Percentiles rank a stretch among this genome's conserved stretches.
Conservation (phyloP, 2,329 filamentous ascomycete genomes). For the Aspergillus sclerotialis region DNA sequence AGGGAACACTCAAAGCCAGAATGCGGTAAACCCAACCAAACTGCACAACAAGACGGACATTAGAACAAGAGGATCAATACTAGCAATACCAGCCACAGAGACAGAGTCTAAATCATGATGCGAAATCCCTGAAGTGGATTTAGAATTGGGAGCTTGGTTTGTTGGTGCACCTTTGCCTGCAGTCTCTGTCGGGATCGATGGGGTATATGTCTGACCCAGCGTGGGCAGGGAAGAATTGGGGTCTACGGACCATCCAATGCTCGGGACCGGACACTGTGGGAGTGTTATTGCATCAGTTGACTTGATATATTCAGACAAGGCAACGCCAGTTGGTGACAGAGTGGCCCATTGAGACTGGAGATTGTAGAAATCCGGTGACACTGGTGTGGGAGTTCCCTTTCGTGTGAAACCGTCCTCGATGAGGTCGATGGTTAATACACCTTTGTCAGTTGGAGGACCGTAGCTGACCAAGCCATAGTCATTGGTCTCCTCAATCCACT, state of each 20-base stretch:
- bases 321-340: conserved; percentile 61
- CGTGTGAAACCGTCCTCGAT: conserved; percentile 61
- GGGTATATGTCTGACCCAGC: conserved; percentile 48
- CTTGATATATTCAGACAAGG: conserved; percentile 58
- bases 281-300: conserved; percentile 55
- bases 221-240: conserved; percentile 64
- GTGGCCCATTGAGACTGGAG: conserved; percentile 70
- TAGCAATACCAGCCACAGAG: conserved; percentile 6
- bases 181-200: conserved; percentile 1
- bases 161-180: conserved; percentile 5
- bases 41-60: conserved; percentile 14
- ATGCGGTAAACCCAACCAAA: conserved; percentile 14
- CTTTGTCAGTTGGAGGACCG: conserved; percentile 51
- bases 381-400: conserved; percentile 65
- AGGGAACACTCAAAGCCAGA: conserved; percentile 16
- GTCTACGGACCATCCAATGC: conserved; percentile 64
- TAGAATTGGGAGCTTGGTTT: conserved; percentile 6
- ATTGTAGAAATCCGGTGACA: conserved; percentile 71
- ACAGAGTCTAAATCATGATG: conserved; percentile 5
- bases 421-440: conserved; percentile 47
- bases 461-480: conserved; percentile 77
- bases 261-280: conserved; percentile 64
- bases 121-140: conserved; percentile 1
- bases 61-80: conserved; percentile 11
- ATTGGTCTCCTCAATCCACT: conserved; percentile 83